Base-by-base conservation (phyloP, 352 stramenopile genomes). In the Pythium aristosporum region DNA sequence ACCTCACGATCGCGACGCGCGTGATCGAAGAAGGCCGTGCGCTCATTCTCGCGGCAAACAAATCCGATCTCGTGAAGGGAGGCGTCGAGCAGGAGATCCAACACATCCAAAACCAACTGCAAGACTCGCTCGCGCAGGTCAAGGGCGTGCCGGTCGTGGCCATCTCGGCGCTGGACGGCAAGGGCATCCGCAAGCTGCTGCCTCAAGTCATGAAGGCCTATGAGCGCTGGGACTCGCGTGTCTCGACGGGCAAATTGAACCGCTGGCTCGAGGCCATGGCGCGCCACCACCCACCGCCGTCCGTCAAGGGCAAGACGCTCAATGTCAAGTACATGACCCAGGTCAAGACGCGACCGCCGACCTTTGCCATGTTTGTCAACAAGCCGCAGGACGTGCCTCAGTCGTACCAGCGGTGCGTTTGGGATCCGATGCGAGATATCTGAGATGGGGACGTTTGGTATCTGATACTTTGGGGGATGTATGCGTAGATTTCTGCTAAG, bases 311-410 rank as follows among this genome's bases (percentile, higher is more conserved):
- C 72, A 94, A 94, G 75, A 76, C 80, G 54, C 68, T 93, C 37
- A 94, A 94, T 66, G 69, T 94, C 76, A 94, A 94, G 73, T 94
- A 94, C 79, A 79, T 85, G 55, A 93, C 86, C 34, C 86, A 94
- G 65, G 81, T 94, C 51, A 94, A 93, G 75, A 78, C 82, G 3
- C 82, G 86, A 0, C 84, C 84, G 30, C 86, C 86, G 39, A 94
- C 86, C 7, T 94, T 94, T 51, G 86, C 81, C 0, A 67, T 93
- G 58, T 94, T 94, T 57, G 84, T 92, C 5, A 94, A 86, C 76
- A 90, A 88, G 51, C 82, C 84, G 18, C 73, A 77, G 16, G 82
- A 90, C 16, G 80, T 93, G 34, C 86, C 84, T 2, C 80, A 89
- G 58, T 69, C 86, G 16, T 94, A 94, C 66, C 75, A 91, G 55